Base-by-base conservation (phyloP, 345 rosid species). In the Eucalyptus microcorys region DNA sequence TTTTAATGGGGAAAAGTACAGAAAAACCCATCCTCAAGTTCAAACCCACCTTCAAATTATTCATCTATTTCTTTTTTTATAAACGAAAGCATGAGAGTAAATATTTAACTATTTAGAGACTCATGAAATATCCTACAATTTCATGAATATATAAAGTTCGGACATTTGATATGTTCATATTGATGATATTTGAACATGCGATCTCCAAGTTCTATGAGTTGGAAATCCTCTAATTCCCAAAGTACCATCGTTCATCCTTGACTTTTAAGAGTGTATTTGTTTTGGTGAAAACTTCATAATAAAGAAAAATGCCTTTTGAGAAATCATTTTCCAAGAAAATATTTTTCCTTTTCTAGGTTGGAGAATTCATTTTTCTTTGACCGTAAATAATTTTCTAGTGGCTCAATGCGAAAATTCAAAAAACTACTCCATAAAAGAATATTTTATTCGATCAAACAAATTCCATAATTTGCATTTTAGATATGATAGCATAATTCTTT, bases 121-220 rank as follows among this genome's bases (percentile, higher is more conserved):
- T 34, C 7, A 4, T 16, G 1, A 21, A 34, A 34, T 0, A 17
- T 4, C 43, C 2, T 68, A 10, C 2, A 68, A 34, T 68, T 13
- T 5, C 2, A 8, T 34, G 7, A 17, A 68, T 17, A 34, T 5
- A 34, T 34, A 11, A 34, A 68, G 2, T 34, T 34, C 2, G 0
- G 4, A 5, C 24, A 6, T 34, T 68, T 68, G 1, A 34, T 40
- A 17, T 5, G 24, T 68, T 37, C 42, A 4, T 52, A 21, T 15
- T 64, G 3, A 15, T 64, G 11, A 27, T 30, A 30, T 64, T 30
- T 64, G 19, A n/a, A 14, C 76, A 30, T 14, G 17, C 1, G 10
- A 64, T n/a, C 40, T 14, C 37, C 5, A 64, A 0, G n/a, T n/a
- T n/a, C 10, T n/a, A 14, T n/a, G 19, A 7, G 11, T 32, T 4